Conservation (phyloP, 768 basidiomycete genomes). For the Termitomyces sp. region DNA sequence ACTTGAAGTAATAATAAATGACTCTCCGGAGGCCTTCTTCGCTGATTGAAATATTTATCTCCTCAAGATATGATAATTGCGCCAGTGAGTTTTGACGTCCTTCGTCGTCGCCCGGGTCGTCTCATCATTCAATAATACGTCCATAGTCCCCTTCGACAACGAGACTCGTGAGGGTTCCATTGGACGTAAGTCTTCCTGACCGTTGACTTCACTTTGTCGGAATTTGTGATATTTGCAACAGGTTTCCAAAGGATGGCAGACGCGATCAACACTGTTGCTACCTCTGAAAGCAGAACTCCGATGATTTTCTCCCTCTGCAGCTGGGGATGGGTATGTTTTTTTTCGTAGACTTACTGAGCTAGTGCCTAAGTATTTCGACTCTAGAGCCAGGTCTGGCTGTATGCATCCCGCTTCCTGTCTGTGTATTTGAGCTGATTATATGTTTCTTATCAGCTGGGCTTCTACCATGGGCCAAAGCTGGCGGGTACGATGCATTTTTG, state of each 20-base stretch:
- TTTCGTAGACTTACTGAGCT: not conserved
- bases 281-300: constrained; percentile 42
- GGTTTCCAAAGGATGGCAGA: constrained; percentile 58
- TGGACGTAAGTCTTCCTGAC: constrained; percentile 39
- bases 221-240: not conserved
- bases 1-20: constrained; percentile 47
- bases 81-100: constrained; percentile 35
- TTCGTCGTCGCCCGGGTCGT: not conserved
- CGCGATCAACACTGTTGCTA: constrained; percentile 47
- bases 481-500: constrained; percentile 39
- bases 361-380: not conserved
- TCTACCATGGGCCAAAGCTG: constrained; percentile 61
- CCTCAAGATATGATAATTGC: constrained; percentile 49
- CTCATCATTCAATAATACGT: not conserved
- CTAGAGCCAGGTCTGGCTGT: constrained; percentile 56
- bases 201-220: not conserved
- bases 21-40: not conserved
- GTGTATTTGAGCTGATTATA: not conserved
- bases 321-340: constrained; percentile 55
- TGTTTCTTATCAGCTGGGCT: constrained; percentile 39
- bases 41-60: not conserved
- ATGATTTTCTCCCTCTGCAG: constrained; percentile 60
- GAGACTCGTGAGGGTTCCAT: constrained; percentile 54
- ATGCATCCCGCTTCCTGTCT: constrained; percentile 10
- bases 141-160: constrained; percentile 52